Conservation (phyloP, 495 filamentous ascomycete genomes). For the Aspergillus ostianus region DNA sequence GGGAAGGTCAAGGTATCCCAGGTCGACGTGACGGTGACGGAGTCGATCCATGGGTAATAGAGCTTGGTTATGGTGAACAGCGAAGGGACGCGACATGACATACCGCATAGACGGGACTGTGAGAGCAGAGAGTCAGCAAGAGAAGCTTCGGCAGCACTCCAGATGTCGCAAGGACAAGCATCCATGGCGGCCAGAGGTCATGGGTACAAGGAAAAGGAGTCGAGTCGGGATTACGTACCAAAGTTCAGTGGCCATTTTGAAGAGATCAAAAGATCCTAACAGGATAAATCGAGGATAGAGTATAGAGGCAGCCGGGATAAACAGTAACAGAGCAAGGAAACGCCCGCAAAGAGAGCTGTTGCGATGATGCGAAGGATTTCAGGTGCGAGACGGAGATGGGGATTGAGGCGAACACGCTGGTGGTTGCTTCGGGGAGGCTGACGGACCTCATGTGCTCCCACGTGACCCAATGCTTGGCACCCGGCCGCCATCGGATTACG, state of each 20-base stretch:
- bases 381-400: constrained; percentile 35
- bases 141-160: constrained; percentile 12
- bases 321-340: constrained; percentile 18
- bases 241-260: constrained; percentile 62
- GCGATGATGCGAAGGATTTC: constrained; percentile 33
- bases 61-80: constrained; percentile 8
- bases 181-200: constrained; percentile 18
- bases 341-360: constrained; percentile 25
- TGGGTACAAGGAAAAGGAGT: constrained; percentile 34
- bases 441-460: constrained; percentile 21
- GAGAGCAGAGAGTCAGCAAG: constrained; percentile 40
- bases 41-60: constrained; percentile 9
- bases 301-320: constrained; percentile 8
- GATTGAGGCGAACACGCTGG: constrained; percentile 45
- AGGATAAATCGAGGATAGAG: constrained; percentile 12
- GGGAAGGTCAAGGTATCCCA: not conserved
- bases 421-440: constrained; percentile 28
- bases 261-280: constrained; percentile 15
- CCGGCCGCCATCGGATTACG: constrained; percentile 6
- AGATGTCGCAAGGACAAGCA: constrained; percentile 6
- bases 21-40: constrained; percentile 30
- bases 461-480: constrained; percentile 33
- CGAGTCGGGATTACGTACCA: constrained; percentile 54
- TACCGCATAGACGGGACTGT: constrained; percentile 97
- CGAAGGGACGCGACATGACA: constrained; percentile 47